Conservation (phyloP, 2,329 filamentous ascomycete species). For the Sporothrix pallida region DNA sequence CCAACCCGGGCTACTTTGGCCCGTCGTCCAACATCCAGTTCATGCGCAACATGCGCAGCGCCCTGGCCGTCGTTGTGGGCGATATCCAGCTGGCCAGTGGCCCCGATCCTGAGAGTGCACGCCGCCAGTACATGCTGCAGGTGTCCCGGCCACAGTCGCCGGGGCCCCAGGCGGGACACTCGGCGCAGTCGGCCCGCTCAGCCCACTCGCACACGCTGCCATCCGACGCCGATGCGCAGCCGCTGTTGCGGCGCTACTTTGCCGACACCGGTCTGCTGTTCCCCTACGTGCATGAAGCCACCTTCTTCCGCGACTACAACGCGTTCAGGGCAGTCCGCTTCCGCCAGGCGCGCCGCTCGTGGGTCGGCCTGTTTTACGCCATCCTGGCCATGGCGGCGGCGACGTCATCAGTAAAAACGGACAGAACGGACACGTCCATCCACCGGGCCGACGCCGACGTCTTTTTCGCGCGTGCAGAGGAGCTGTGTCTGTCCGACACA, state of each 20-base stretch:
- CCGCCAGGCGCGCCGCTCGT: conserved; percentile 49
- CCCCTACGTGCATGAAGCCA: conserved; percentile 38
- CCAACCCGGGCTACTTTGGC: conserved; percentile 39
- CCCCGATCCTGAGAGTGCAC: background rate
- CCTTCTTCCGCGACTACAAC: conserved; percentile 35
- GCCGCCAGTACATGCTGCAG: conserved; percentile 1
- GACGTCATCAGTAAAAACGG: background rate
- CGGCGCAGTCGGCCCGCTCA: no score
- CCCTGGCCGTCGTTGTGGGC: background rate
- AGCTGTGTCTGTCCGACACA: conserved; percentile 47
- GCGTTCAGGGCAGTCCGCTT: conserved; percentile 40
- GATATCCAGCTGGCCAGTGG: background rate
- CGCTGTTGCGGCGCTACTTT: background rate
- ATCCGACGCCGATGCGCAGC: background rate
- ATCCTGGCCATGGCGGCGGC: conserved; percentile 54
- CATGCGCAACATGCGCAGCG: conserved; percentile 2
- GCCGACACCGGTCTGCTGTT: conserved; percentile 39
- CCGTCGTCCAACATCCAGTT: conserved; percentile 42
- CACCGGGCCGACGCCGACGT: conserved; percentile 46
- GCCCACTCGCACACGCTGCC: background rate
- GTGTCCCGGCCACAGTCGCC: conserved; percentile 9
- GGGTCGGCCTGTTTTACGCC: conserved; percentile 58
- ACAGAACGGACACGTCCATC: background rate
- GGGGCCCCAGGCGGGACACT: background rate
- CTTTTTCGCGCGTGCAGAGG: conserved; percentile 52